Conservation (phyloP, 345 rosid species). For the rapeseed (Brassica napus) region DNA sequence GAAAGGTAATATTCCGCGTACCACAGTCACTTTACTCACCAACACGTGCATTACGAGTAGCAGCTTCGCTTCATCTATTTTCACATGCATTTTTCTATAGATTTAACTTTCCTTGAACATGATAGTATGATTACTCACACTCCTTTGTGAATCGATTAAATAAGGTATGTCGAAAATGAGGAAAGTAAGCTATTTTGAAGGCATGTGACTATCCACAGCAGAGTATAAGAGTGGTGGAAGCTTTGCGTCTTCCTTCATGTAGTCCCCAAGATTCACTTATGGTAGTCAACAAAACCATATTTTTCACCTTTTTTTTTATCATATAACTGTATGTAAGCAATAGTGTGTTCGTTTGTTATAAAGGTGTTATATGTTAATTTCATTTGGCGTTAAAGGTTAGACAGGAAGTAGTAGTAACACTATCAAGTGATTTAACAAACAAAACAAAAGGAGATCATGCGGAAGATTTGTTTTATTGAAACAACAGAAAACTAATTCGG, state of each 20-base stretch:
- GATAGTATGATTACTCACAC: constrained; percentile 3
- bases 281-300: neutral
- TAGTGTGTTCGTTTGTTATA: neutral
- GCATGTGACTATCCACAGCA: constrained; percentile 95
- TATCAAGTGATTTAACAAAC: neutral
- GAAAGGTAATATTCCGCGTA: constrained; percentile 61
- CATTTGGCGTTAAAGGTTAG: neutral
- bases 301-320: neutral
- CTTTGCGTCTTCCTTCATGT: constrained; percentile 80
- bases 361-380: neutral
- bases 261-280: neutral
- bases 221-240: constrained; percentile 92
- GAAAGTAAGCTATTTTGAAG: constrained; percentile 39
- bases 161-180: constrained; percentile 79
- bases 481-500: neutral
- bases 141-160: constrained; percentile 17
- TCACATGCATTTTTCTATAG: neutral
- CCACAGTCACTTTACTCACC: constrained; percentile 92
- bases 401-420: neutral
- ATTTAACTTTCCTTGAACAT: neutral
- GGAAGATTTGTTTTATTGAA: neutral
- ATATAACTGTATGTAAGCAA: neutral
- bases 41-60: constrained; percentile 84
- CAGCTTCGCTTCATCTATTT: constrained; percentile 9
- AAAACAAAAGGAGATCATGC: neutral